phyloP scores from a whole-genome alignment of 176 grass and related monocot species.

The maize (Zea mays) region DNA sequence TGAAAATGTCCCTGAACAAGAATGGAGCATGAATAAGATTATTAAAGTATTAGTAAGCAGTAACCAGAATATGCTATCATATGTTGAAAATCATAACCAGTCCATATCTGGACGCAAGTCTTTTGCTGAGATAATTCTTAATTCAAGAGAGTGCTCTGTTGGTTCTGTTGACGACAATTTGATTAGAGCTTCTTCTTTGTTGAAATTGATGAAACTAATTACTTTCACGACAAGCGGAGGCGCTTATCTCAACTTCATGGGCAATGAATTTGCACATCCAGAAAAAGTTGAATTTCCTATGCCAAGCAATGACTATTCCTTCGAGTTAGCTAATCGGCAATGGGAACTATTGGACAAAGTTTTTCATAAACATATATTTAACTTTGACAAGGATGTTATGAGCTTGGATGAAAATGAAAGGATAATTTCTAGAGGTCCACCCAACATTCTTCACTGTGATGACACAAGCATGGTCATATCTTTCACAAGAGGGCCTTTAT shows the following conservation, averaged over 20 bases:
- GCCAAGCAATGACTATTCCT: conserved; percentile 87
- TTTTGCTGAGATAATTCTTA: conserved; percentile 87
- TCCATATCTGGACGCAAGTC: conserved; percentile 89
- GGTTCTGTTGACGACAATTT: conserved; percentile 34
- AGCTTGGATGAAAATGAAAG: conserved; percentile 78
- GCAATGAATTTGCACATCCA: conserved; percentile 98
- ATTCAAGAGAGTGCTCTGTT: conserved; percentile 39
- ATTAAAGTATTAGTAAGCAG: conserved; percentile 66
- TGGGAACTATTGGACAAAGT: conserved; percentile 57
- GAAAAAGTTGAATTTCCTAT: conserved; percentile 93
- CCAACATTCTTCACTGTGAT: conserved; percentile 74
- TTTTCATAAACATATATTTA: conserved; percentile 65
- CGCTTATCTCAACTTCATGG: conserved; percentile 94
- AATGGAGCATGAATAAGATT: conserved; percentile 99
- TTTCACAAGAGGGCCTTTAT: conserved; percentile 70
- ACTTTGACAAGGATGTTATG: conserved; percentile 91
- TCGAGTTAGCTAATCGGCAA: conserved; percentile 65
- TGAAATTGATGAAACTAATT: conserved; percentile 87
- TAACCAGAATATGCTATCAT: conserved; percentile 71
- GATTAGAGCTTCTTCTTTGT: conserved; percentile 60
- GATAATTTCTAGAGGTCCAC: conserved; percentile 63
- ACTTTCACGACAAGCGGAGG: conserved; percentile 76
- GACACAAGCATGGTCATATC: conserved; percentile 74
- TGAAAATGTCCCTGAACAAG: conserved; percentile 83
- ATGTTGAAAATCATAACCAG: conserved; percentile 84